phyloP scores from a whole-genome alignment of 2,329 filamentous ascomycete genomes.

The Sarocladium kiliense region DNA sequence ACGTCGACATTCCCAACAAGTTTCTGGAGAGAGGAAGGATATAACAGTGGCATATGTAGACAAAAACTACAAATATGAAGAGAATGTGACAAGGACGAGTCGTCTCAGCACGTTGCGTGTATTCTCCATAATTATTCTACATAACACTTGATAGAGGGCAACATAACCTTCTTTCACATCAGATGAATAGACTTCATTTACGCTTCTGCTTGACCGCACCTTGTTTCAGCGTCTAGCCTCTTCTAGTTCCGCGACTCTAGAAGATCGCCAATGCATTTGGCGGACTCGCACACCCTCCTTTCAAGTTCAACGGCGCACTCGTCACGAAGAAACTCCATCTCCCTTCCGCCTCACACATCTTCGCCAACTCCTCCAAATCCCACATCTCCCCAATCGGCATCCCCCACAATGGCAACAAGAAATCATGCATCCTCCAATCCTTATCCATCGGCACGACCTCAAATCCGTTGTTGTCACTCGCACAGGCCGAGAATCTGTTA shows the following conservation, averaged over 20 bases:
- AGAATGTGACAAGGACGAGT: too few relatives aligned
- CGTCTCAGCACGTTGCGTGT: too few relatives aligned
- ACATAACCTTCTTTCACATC: too few relatives aligned
- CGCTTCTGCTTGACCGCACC: too few relatives aligned
- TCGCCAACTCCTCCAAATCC: conserved; percentile 9
- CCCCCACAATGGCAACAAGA: conserved; percentile 6
- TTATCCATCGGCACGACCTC: conserved; percentile 49
- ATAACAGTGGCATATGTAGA: conserved; percentile 10
- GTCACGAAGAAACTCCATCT: conserved; percentile 11
- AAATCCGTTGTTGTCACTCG: conserved; percentile 57
- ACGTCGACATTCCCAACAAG: conserved; percentile 34
- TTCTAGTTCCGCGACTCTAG: not conserved
- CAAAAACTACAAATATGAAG: not conserved
- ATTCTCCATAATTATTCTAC: too few relatives aligned
- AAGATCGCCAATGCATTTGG: conserved; percentile 8
- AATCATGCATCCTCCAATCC: conserved; percentile 9
- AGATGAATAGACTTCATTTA: too few relatives aligned
- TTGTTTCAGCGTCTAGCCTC: too few relatives aligned
- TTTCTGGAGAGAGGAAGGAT: conserved; percentile 33
- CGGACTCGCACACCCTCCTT: conserved; percentile 9
- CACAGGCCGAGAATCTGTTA: conserved; percentile 61
- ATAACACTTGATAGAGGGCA: too few relatives aligned
- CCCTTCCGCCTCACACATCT: not conserved
- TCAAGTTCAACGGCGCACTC: conserved; percentile 7
- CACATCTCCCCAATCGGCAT: conserved; percentile 11